Evolutionary conservation across 495 filamentous ascomycete genomes (phyloP).

Genomic region (Pyronema domesticum): DNA sequence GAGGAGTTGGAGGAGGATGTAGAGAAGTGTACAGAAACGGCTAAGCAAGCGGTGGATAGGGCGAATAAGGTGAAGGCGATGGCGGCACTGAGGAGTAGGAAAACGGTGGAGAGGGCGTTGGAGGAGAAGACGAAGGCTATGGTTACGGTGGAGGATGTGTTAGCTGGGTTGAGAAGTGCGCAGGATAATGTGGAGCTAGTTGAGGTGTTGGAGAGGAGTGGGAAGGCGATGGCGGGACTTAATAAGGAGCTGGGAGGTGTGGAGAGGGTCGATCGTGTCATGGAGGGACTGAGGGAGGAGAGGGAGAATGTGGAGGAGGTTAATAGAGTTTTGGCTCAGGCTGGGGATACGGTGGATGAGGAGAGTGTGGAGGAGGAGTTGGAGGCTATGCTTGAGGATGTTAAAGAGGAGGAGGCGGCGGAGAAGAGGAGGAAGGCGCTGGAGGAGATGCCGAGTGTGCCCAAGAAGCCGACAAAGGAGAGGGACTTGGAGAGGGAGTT

Average conservation of each 20-base stretch:
- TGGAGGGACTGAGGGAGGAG: constrained; percentile 58
- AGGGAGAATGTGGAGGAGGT: constrained; percentile 74
- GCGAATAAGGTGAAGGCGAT: constrained; percentile 60
- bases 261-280: constrained; percentile 55
- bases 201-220: constrained; percentile 59
- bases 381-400: constrained; percentile 51
- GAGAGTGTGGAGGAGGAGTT: constrained; percentile 76
- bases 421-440: constrained; percentile 14
- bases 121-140: constrained; percentile 49
- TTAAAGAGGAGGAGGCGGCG: constrained; percentile 31
- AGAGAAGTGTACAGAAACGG: constrained; percentile 32
- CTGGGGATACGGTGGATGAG: constrained; percentile 46
- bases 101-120: constrained; percentile 54
- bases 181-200: constrained; percentile 65
- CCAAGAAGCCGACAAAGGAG: constrained; percentile 15
- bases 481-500: constrained; percentile 23
- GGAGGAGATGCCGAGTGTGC: constrained; percentile 19
- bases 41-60: constrained; percentile 45
- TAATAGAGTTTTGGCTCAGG: constrained; percentile 44
- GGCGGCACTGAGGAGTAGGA: constrained; percentile 63
- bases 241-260: constrained; percentile 59
- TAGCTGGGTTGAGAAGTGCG: constrained; percentile 65
- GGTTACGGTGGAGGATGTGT: constrained; percentile 66
- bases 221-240: constrained; percentile 49
- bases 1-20: constrained; percentile 35